phyloP scores from a whole-genome alignment of 2,329 filamentous ascomycete genomes.

The Colletotrichum falcatum region DNA sequence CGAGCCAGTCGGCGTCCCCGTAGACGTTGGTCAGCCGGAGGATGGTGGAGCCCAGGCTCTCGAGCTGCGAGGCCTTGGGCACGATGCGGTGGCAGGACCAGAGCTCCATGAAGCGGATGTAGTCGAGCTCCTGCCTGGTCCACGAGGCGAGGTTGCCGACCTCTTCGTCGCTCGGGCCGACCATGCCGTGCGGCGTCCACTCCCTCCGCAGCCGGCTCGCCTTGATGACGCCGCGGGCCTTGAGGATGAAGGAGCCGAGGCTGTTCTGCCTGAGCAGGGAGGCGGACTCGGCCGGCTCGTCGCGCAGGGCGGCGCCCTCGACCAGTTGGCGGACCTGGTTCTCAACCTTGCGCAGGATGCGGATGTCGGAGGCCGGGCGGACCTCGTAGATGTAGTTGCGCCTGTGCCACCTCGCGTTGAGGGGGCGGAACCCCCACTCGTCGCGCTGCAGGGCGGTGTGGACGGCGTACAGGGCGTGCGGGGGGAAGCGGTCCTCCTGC shows the following conservation, averaged over 20 bases:
- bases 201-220: conserved; percentile 61
- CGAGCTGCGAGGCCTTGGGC: conserved; percentile 37
- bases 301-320: conserved; percentile 49
- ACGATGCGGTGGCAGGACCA: conserved; percentile 61
- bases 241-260: conserved; percentile 60
- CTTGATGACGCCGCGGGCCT: conserved; percentile 63
- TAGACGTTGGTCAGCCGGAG: conserved; percentile 74
- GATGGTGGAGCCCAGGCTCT: conserved; percentile 63
- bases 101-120: conserved; percentile 77
- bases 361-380: conserved; percentile 55
- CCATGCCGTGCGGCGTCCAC: conserved; percentile 64
- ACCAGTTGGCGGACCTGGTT: conserved; percentile 66
- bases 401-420: conserved; percentile 52
- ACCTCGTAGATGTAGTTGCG: conserved; percentile 57
- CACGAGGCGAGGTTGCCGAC: conserved; percentile 51
- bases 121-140: conserved; percentile 61
- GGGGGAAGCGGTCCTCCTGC: conserved; percentile 53
- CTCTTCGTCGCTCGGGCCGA: conserved; percentile 52
- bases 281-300: conserved; percentile 20
- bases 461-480: conserved; percentile 74
- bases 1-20: conserved; percentile 58
- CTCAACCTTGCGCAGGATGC: conserved; percentile 63
- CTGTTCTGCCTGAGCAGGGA: conserved; percentile 46
- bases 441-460: conserved; percentile 72
- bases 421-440: conserved; percentile 69